These are phyloP conservation scores for Murraya koenigii DNA, from an alignment of 345 rosid genomes.

Conservation along the genomic window DNA sequence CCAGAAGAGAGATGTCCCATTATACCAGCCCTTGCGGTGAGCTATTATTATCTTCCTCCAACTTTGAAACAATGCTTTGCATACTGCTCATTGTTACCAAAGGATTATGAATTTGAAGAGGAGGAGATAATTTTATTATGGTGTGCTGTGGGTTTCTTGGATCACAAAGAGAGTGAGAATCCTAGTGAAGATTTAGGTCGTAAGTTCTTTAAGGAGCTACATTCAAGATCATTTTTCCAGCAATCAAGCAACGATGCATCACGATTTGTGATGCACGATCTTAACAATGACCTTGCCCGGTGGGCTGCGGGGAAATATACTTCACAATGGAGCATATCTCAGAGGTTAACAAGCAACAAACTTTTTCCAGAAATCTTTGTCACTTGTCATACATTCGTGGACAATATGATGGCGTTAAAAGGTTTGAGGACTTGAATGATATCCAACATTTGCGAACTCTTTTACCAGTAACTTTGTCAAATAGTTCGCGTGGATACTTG, in stretches of 20 bases:
- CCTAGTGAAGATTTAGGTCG: background rate
- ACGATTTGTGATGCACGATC: conserved; percentile 13
- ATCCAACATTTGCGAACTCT: background rate
- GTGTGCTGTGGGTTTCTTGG: background rate
- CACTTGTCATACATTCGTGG: background rate
- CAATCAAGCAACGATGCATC: background rate
- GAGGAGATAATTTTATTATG: conserved; percentile 4
- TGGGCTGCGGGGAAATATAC: background rate
- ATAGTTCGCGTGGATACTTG: fast-evolving
- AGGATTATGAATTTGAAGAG: conserved; percentile 6
- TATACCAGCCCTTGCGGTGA: background rate
- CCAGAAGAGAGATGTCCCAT: background rate
- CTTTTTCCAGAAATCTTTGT: background rate
- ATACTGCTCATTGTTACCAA: conserved; percentile 1
- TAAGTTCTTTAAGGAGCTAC: background rate
- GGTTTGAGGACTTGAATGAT: background rate
- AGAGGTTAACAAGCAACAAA: background rate
- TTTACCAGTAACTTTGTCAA: background rate
- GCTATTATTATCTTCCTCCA: background rate
- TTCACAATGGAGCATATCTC: background rate
- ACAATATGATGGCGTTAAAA: background rate
- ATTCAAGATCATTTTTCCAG: background rate
- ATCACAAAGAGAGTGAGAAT: background rate
- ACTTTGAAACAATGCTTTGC: conserved; percentile 1
- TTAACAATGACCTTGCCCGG: conserved; percentile 4